These are phyloP conservation scores for Syzygium malaccense DNA, from an alignment of 441 rosid genomes.

Conservation along the genomic window DNA sequence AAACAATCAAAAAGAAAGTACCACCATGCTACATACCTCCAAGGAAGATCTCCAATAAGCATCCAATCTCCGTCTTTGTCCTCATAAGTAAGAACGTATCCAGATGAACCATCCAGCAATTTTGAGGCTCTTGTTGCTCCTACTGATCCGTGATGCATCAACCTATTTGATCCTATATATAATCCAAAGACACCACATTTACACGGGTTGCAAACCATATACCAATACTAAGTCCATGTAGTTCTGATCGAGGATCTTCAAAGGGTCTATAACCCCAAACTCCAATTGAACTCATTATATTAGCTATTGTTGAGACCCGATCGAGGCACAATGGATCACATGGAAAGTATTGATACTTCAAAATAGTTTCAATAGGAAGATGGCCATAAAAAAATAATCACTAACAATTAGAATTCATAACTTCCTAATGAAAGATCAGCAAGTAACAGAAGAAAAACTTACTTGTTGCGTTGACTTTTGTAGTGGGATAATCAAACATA, in stretches of 20 bases:
- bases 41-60: slow-evolving; percentile 97
- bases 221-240: not conserved
- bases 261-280: not conserved
- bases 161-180: slow-evolving; percentile 37
- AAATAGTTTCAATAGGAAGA: not conserved
- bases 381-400: not conserved
- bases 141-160: slow-evolving; percentile 10
- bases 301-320: not conserved
- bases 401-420: not conserved
- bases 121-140: slow-evolving; percentile 28
- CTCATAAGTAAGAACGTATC: slow-evolving; percentile 75
- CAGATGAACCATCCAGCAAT: slow-evolving; percentile 68
- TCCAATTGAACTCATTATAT: not conserved
- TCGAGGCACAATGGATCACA: not conserved
- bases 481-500: slow-evolving; percentile 52
- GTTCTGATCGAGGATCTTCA: not conserved
- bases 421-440: not conserved
- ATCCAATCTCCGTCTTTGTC: slow-evolving; percentile 98
- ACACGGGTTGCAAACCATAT: not conserved
- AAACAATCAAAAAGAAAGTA: not conserved
- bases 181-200: not conserved
- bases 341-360: not conserved
- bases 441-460: slow-evolving; percentile 11
- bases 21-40: slow-evolving; percentile 50
- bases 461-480: slow-evolving; percentile 21